Evolutionary conservation across 768 basidiomycete genomes (phyloP), one percentile per base, ranked within the genome.

Genomic region (Cystobasidium onofrii): DNA sequence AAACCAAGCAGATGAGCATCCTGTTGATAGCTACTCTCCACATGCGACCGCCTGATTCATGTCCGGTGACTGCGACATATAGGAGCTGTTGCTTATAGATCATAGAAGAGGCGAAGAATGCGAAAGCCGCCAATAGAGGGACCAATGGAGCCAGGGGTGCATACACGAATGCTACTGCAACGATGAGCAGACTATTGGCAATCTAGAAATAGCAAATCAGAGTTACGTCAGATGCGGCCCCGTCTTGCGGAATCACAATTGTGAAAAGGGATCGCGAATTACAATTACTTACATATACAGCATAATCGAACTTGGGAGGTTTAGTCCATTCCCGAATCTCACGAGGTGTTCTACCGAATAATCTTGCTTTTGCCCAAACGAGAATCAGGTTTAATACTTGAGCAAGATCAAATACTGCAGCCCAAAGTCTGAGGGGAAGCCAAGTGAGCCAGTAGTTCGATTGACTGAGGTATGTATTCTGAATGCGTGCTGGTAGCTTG

Each of bases 61-160:
- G 90, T 75, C 88, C 88, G 6, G 92, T 88, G 67, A 91, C 83
- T 80, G 86, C 95, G 73, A 95, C 90, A 81, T 94, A 96, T 88
- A 96, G 93, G 52, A 97, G 84, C 76, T 83, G 82, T 79, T 98
- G 98, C 82, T 98, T 99, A 85, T 95, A 92, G 25, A 91, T 89
- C 84, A 88, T 77, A 52, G 69, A 69, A 33, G 75, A 75, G 25
- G 77, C 65, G 41, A 76, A 79, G 76, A 85, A 80, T 90, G 92
- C 97, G 81, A 95, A 80, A 1, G 89, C 88, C 13, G 88, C 92
- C 15, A 90, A 90, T 31, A 93, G 84, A 10, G 85, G 86, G 18
- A 99, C 93, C 34, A 98, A 82, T 0, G 96, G 96, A 0, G 95
- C 94, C 6, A 99, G 83, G 17, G 95, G 95, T 0, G 95, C 92